Base-by-base conservation (phyloP, 2,329 filamentous ascomycete species). In the Akanthomyces muscarius region DNA sequence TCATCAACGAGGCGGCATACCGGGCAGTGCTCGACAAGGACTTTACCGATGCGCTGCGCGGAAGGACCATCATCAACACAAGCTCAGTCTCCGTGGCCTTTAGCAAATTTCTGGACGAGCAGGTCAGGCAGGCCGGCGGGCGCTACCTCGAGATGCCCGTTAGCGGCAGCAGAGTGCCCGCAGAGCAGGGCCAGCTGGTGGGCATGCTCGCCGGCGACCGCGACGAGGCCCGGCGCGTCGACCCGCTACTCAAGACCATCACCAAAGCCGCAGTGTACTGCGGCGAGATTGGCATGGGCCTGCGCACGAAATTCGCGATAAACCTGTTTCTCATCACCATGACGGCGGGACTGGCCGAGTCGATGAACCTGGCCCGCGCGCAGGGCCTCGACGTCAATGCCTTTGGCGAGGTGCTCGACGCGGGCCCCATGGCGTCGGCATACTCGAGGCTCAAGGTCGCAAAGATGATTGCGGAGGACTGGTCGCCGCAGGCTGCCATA, bases 111-210 rank as follows among this genome's bases (percentile, higher is more conserved):
- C 65, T 74, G 2, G 69, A 66, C 5, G 58, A 66, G 18, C 61
- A 69, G 25, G 66, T 73, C 4, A 52, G 56, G 6, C 30, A 53
- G 2, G 70, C 68, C 3, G 71, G 73, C 1, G 73, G 72, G 1
- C 51, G 68, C 3, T 75, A 70, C 30, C 61, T 75, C 45, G 73
- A 74, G 60, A 74, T 75, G 73, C 73, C 73, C 2, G 73, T 75
- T 38, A 75, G 73, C 56, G 73, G 73, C 7, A 73, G 72, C 66
- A 71, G 70, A 48, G 63, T 72, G 0, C 73, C 73, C 1, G 73
- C 73, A 1, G 73, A 74, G 61, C 66, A 70, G 51, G 73, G 73
- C 3, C 55, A 64, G n/a, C 69, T 74, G 8, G 72, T 76, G 23
- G 73, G 72, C 41, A 71, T 76, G 68, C 68, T 75, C 45, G 73